Conservation (phyloP, 176 grass and related monocot species). For the Bolboschoenus planiculmis region DNA sequence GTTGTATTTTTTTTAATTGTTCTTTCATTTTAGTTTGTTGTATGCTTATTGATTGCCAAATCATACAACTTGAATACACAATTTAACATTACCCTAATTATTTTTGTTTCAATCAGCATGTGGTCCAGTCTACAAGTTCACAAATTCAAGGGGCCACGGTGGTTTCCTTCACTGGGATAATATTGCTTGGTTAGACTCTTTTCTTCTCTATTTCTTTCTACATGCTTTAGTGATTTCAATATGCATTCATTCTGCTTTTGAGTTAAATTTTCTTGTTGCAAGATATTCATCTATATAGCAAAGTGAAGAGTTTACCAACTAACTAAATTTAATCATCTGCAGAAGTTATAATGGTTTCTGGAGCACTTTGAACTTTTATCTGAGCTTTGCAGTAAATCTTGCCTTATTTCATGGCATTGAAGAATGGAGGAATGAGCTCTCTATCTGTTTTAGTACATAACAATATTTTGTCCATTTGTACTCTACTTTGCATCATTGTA, state of each 20-base stretch:
- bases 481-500: not conserved
- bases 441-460: not conserved
- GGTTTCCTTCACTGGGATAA: conserved; percentile 88
- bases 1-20: not conserved
- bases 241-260: not conserved
- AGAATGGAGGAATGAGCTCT: conserved; percentile 2
- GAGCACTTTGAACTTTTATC: not conserved
- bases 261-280: not conserved
- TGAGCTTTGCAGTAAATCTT: not conserved
- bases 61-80: not conserved
- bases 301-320: not conserved
- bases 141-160: conserved; percentile 69
- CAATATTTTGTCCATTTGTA: not conserved
- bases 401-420: not conserved
- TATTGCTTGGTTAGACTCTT: conserved; percentile 39
- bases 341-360: not conserved
- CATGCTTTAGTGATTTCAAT: not conserved
- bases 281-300: not conserved
- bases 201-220: not conserved
- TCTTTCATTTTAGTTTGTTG: not conserved
- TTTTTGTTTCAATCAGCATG: conserved; percentile 36
- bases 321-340: not conserved
- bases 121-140: conserved; percentile 82
- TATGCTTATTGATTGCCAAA: not conserved
- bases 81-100: conserved; percentile 10